Evolutionary conservation across 768 basidiomycete species (phyloP).

Genomic region (Trametes cinnabarina): DNA sequence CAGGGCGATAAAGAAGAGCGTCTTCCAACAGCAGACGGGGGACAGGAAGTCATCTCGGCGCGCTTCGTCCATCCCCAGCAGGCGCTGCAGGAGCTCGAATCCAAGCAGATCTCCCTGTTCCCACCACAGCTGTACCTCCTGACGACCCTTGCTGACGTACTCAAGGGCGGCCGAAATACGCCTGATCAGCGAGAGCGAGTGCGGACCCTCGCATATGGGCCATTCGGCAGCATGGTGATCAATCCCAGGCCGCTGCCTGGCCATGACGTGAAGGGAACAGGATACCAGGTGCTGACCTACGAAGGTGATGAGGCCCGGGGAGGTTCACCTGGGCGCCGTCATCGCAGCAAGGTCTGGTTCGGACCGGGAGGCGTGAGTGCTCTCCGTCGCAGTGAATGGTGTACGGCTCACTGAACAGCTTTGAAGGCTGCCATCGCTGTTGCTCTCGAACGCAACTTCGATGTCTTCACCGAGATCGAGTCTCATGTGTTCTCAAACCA

Average conservation of each 20-base stretch:
- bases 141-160: conserved; percentile 53
- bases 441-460: conserved; percentile 58
- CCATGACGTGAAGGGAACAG: conserved; percentile 37
- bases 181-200: conserved; percentile 46
- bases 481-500: conserved; percentile 27
- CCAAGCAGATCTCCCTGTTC: conserved; percentile 57
- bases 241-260: conserved; percentile 45
- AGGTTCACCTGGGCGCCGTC: conserved; percentile 55
- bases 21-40: conserved; percentile 66
- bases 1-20: conserved; percentile 55
- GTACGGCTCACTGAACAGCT: background rate
- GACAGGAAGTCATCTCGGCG: conserved; percentile 65
- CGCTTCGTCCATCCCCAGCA: conserved; percentile 59
- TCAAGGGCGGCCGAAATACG: conserved; percentile 43
- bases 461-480: conserved; percentile 53
- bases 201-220: conserved; percentile 45
- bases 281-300: conserved; percentile 52
- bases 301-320: conserved; percentile 72
- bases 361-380: conserved; percentile 50
- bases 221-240: conserved; percentile 62
- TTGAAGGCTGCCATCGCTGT: conserved; percentile 51
- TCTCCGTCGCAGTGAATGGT: background rate
- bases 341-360: conserved; percentile 53
- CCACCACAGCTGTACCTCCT: conserved; percentile 76
- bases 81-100: conserved; percentile 51